These are phyloP conservation scores for Teratosphaeria gauchensis DNA, from an alignment of 2,329 filamentous ascomycete species.

Conservation along the genomic window DNA sequence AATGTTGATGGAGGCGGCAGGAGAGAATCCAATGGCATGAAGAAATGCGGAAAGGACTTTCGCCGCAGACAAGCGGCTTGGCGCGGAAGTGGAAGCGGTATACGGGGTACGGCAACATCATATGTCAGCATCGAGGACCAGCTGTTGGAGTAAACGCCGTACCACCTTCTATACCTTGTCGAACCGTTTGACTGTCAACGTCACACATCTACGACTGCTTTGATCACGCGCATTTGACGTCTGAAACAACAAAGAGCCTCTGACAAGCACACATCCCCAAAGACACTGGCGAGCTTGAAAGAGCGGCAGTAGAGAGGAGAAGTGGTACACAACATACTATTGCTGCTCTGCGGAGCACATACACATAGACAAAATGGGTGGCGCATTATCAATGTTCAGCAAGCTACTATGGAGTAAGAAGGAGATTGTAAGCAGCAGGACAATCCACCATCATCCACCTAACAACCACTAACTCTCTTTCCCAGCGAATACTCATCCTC, in stretches of 20 bases:
- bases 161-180: background rate
- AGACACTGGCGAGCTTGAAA: background rate
- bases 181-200: background rate
- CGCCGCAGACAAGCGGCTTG: background rate
- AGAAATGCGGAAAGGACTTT: background rate
- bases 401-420: constrained; percentile 86
- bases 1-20: background rate
- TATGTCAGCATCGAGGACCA: background rate
- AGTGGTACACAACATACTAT: background rate
- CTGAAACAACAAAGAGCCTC: background rate
- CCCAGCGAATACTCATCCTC: constrained; percentile 56
- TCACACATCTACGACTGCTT: background rate
- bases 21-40: background rate
- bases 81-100: background rate
- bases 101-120: background rate
- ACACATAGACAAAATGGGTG: constrained; percentile 38
- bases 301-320: background rate
- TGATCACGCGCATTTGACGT: too few relatives aligned
- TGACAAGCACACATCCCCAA: background rate
- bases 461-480: background rate
- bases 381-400: constrained; percentile 48
- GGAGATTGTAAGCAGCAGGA: constrained; percentile 52
- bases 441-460: background rate
- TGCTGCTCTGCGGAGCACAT: constrained; percentile 1
- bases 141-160: background rate